These are phyloP conservation scores for Brachypodium distachyon DNA, from an alignment of 202 grass and related monocot genomes.

Conservation along the genomic window DNA sequence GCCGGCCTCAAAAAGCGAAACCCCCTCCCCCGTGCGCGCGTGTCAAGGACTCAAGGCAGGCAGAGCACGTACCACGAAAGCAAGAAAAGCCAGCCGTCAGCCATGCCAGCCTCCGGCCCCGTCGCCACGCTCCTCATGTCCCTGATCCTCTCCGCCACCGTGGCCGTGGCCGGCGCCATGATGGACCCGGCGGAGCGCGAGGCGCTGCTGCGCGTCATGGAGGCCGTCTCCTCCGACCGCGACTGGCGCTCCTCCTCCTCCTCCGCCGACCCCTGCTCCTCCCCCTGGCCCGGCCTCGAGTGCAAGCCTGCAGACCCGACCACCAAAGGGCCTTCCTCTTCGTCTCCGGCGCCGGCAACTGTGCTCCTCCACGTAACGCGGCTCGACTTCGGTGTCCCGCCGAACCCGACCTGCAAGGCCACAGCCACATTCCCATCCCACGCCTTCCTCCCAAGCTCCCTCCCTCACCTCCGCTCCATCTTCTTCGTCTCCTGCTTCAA, in stretches of 20 bases:
- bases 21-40: neutral
- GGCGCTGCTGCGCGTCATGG: conserved; percentile 77
- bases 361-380: conserved; percentile 48
- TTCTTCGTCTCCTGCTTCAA: conserved; percentile 88
- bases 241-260: conserved; percentile 56
- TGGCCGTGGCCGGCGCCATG: neutral
- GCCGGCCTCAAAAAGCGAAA: conserved; percentile 19
- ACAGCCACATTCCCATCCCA: conserved; percentile 44
- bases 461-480: conserved; percentile 60
- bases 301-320: conserved; percentile 59
- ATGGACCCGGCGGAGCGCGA: conserved; percentile 69
- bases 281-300: conserved; percentile 83
- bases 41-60: too few relatives aligned
- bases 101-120: conserved; percentile 16
- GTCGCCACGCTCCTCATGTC: neutral
- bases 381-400: conserved; percentile 69
- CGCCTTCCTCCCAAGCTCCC: conserved; percentile 39
- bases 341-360: too few relatives aligned
- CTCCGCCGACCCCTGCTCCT: conserved; percentile 61
- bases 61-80: neutral
- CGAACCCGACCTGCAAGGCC: conserved; percentile 64
- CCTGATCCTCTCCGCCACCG: neutral
- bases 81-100: neutral
- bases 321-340: too few relatives aligned
- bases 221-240: conserved; percentile 80